Evolutionary conservation across 306 rosid genomes (phyloP), one percentile per base, ranked within the genome.

Genomic region (Lathyrus tuberosus): DNA sequence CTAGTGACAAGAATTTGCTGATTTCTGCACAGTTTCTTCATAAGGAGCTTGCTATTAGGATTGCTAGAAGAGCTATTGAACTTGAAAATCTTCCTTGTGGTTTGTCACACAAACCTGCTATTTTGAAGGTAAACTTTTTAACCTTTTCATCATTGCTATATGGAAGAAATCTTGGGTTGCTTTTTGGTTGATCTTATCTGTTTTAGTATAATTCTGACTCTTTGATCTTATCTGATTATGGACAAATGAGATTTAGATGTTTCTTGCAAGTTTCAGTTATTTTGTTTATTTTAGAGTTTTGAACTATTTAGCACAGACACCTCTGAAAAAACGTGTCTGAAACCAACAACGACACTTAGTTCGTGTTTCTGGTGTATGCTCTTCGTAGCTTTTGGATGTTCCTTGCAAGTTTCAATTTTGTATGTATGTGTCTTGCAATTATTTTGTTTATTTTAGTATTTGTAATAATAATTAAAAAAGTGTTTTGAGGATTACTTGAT

Each of bases 1-100:
- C 96, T 2, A 73, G 75, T 7, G 5, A 47, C 0, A 79, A 64
- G 58, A 86, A 89, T 79, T 62, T 92, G 71, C 57, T 89, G 2
- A 76, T 92, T 46, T 87, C 98, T 13, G 89, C 98, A 24, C 92
- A 89, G 79, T 92, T 92, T 63, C 89, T 92, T 71, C 96, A 87
- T 70, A 89, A 89, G 71, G 98, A 89, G 76, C 89, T 92, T 17
- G 86, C 98, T 46, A 84, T 89, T 79, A 67, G 98, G 38, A 89
- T 92, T 79, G 96, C 98, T 0, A 83, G 98, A 59, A 76, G 98
- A 47, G 86, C 92, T 9, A 66, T 83, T 60, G 96, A 92, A 67
- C 92, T 92, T 51, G 88, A 92, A 70, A 66, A 51, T 48, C 92
- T 89, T 30, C 98, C 98, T 7, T 92, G 90, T 49, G 92, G 92